Evolutionary conservation across 2,329 filamentous ascomycete genomes (phyloP).

Genomic region (Sporothrix brunneoviolacea): DNA sequence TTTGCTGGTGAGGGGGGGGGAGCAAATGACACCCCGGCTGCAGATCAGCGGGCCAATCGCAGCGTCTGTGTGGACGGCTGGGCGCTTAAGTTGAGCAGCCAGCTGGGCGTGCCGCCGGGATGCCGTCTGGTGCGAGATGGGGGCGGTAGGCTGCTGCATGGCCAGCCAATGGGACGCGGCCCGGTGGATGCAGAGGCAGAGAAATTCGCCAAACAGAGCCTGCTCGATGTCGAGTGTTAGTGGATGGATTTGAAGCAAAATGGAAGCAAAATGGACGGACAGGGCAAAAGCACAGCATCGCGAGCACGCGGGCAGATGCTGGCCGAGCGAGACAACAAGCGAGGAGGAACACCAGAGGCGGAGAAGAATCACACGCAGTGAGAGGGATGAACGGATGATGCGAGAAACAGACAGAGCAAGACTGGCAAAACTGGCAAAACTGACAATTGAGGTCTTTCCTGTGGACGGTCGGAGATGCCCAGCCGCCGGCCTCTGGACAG

Average conservation of each 20-base stretch:
- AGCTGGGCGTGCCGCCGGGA: conserved; percentile 5
- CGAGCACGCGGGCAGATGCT: too few species aligned
- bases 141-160: neutral
- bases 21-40: conserved; percentile 3
- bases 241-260: too few species aligned
- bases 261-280: too few species aligned
- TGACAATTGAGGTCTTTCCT: neutral
- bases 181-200: neutral
- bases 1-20: conserved; percentile 1
- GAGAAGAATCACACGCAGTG: too few species aligned
- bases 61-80: conserved; percentile 7
- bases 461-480: neutral
- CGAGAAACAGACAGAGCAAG: too few species aligned
- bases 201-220: too few species aligned
- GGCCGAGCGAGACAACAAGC: too few species aligned
- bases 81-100: conserved; percentile 21
- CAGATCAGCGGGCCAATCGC: conserved; percentile 20
- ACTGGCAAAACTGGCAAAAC: too few species aligned
- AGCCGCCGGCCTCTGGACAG: neutral
- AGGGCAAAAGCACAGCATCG: too few species aligned
- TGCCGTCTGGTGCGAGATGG: neutral
- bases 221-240: too few species aligned
- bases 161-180: neutral
- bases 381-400: too few species aligned
- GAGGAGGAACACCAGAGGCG: too few species aligned